Evolutionary conservation across 2,329 filamentous ascomycete genomes (phyloP).

Genomic region (Aureobasidium sp.): DNA sequence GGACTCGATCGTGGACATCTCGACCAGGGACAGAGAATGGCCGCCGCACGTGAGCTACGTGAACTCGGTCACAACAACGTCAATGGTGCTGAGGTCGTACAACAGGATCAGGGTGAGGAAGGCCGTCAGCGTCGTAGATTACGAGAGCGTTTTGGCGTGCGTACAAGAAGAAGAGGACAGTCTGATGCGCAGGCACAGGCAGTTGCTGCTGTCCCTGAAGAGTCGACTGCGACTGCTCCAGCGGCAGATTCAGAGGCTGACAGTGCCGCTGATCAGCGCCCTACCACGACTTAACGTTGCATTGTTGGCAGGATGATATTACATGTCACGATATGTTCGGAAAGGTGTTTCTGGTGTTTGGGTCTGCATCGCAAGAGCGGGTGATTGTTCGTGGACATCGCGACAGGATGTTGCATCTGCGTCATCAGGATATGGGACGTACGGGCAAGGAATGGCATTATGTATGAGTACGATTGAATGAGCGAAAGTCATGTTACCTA

Average conservation of each 20-base stretch:
- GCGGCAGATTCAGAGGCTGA: neutral
- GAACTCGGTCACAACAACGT: conserved; percentile 16
- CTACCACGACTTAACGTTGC: neutral
- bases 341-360: neutral
- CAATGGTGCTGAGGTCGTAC: conserved; percentile 7
- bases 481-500: neutral
- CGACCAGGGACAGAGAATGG: conserved; percentile 37
- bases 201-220: neutral
- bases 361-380: neutral
- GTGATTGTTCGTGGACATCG: neutral
- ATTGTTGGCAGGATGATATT: neutral
- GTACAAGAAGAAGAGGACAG: conserved; percentile 28
- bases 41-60: conserved; percentile 32
- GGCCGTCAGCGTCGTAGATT: conserved; percentile 20
- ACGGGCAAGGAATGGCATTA: neutral
- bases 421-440: neutral
- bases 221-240: neutral
- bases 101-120: conserved; percentile 18
- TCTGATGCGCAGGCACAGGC: neutral
- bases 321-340: neutral
- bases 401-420: neutral
- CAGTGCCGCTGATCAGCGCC: neutral
- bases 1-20: conserved; percentile 36
- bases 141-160: conserved; percentile 24
- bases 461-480: conserved; percentile 6